Percentiles rank a stretch among this genome's conserved stretches.
These are phyloP conservation scores for Venturia aucupariae DNA, from an alignment of 2,329 filamentous ascomycete species.

Conservation along the genomic window DNA sequence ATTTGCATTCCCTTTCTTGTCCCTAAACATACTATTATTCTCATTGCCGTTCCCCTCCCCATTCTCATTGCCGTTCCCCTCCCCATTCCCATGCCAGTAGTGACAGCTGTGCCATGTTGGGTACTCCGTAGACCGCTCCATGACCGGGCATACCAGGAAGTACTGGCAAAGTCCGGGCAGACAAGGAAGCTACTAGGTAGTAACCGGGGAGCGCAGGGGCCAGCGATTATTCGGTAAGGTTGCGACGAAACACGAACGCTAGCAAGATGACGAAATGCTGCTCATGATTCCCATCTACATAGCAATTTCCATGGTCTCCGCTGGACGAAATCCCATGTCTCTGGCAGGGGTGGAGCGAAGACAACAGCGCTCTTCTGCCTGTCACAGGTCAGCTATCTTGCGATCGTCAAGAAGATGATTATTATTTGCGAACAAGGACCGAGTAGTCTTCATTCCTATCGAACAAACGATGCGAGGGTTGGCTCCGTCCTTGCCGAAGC, in stretches of 20 bases:
- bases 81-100: neutral
- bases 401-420: too few species aligned
- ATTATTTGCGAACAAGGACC: too few species aligned
- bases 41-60: too few species aligned
- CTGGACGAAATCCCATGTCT: neutral
- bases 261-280: slow-evolving; percentile 6
- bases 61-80: neutral
- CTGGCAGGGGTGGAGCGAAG: neutral
- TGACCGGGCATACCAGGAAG: neutral
- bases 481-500: neutral
- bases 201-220: neutral
- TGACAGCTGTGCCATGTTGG: too few species aligned
- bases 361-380: too few species aligned
- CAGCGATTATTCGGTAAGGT: neutral
- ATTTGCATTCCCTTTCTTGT: too few species aligned
- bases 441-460: too few species aligned
- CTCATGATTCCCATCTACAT: slow-evolving; percentile 3
- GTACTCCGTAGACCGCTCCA: neutral
- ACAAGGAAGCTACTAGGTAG: neutral
- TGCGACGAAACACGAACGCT: neutral
- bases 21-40: too few species aligned
- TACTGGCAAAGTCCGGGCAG: neutral
- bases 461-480: too few species aligned
- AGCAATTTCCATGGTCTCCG: neutral
- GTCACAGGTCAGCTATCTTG: too few species aligned